Conservation (phyloP, 768 basidiomycete genomes). For the Termitomyces sp. region DNA sequence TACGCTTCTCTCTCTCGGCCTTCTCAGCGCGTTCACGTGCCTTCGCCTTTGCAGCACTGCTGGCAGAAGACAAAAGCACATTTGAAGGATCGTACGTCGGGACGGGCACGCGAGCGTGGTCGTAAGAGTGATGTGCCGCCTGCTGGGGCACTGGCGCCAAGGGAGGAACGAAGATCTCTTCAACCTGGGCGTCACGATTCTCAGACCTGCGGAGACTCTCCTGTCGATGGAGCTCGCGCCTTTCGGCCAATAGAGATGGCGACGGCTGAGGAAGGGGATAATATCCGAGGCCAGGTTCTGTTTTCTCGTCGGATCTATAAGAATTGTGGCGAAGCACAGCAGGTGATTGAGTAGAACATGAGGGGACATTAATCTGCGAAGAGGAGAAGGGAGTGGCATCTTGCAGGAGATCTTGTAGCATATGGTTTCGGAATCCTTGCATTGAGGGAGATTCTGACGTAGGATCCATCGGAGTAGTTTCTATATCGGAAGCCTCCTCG, state of each 20-base stretch:
- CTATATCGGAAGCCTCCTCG: neutral
- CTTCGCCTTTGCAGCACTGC: constrained; percentile 43
- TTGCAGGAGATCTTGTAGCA: constrained; percentile 43
- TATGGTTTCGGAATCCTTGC: constrained; percentile 23
- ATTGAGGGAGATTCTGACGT: neutral
- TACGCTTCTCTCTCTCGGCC: constrained; percentile 14
- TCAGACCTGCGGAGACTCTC: neutral
- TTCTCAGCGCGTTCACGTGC: constrained; percentile 25
- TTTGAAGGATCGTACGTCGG: neutral
- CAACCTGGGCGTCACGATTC: neutral
- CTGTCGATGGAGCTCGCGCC: neutral
- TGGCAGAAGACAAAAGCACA: constrained; percentile 35
- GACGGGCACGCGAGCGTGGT: constrained; percentile 19
- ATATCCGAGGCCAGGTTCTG: neutral
- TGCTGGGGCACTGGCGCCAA: constrained; percentile 3
- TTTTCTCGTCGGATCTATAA: constrained; percentile 7
- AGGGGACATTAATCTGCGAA: constrained; percentile 1
- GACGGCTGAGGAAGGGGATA: constrained; percentile 16
- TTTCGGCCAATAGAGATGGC: constrained; percentile 13
- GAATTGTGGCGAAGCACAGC: constrained; percentile 25
- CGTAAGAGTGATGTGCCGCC: constrained; percentile 8
- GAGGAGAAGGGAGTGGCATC: constrained; percentile 8
- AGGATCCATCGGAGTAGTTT: neutral
- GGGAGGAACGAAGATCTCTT: neutral
- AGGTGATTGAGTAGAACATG: constrained; percentile 37